These are phyloP conservation scores for Pezicula rhizophila DNA, from an alignment of 2,329 filamentous ascomycete species.

Conservation along the genomic window DNA sequence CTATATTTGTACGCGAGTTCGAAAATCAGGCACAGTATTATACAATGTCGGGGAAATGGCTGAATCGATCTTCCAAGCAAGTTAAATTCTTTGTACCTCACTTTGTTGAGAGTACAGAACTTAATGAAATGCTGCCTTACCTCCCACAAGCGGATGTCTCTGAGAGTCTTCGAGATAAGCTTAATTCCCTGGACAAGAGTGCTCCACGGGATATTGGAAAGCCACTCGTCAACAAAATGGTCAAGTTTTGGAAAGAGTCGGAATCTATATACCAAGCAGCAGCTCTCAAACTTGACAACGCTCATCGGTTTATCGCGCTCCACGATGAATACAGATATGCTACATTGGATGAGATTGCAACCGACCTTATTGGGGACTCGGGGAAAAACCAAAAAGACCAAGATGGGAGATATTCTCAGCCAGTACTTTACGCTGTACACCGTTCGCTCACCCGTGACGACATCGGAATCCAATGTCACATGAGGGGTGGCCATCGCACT, in stretches of 20 bases:
- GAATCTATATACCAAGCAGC: conserved; percentile 41
- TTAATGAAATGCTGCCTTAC: conserved; percentile 38
- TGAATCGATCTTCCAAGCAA: conserved; percentile 26
- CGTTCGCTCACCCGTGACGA: conserved; percentile 55
- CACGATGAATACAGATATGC: conserved; percentile 32
- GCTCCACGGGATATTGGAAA: conserved; percentile 40
- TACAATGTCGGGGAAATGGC: conserved; percentile 43
- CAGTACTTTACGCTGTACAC: conserved; percentile 64
- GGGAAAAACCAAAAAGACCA: conserved; percentile 9
- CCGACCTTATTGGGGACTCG: conserved; percentile 28
- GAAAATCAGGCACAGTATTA: conserved; percentile 38
- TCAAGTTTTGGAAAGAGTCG: conserved; percentile 35
- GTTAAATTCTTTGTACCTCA: conserved; percentile 38
- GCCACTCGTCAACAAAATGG: conserved; percentile 36
- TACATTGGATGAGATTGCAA: conserved; percentile 39
- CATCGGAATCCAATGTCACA: conserved; percentile 52
- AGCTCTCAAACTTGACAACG: conserved; percentile 40
- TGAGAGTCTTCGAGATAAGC: conserved; percentile 27
- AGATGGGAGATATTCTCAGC: conserved; percentile 34
- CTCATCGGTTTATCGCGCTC: conserved; percentile 40
- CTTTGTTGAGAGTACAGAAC: conserved; percentile 35
- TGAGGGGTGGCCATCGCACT: conserved; percentile 38
- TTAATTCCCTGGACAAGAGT: conserved; percentile 31
- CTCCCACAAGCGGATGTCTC: conserved; percentile 34
- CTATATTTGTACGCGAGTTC: conserved; percentile 40